These are phyloP conservation scores for Argentina anserina DNA, from an alignment of 306 rosid species.

Conservation along the genomic window DNA sequence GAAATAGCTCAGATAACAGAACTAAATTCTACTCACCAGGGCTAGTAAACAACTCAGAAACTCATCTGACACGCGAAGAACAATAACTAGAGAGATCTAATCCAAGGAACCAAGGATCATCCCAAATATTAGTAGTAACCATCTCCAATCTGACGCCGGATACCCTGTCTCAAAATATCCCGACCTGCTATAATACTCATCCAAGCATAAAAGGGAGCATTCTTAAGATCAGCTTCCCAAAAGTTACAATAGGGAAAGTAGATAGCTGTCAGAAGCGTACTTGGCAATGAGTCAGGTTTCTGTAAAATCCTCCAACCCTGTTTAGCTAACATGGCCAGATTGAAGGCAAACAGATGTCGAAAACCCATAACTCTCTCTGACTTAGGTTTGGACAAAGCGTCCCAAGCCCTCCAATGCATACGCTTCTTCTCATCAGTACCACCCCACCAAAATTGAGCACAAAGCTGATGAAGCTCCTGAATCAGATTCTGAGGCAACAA, in stretches of 20 bases:
- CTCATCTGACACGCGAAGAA: too few relatives aligned
- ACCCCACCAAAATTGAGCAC: not conserved
- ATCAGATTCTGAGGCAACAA: not conserved
- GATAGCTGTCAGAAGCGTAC: not conserved
- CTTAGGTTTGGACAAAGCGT: not conserved
- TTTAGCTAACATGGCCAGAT: not conserved
- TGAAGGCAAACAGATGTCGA: not conserved
- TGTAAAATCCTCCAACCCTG: not conserved
- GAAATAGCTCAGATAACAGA: not conserved
- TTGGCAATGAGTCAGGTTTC: not conserved
- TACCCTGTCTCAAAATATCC: not conserved
- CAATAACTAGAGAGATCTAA: too few relatives aligned
- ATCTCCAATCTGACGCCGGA: not conserved
- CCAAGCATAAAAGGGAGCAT: not conserved
- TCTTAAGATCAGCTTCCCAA: not conserved
- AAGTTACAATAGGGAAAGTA: not conserved
- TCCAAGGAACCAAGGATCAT: not conserved
- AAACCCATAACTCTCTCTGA: not conserved
- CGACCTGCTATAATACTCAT: not conserved
- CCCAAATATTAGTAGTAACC: not conserved
- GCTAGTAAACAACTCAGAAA: accelerated
- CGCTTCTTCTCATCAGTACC: not conserved
- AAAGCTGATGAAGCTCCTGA: not conserved
- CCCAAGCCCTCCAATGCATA: not conserved
- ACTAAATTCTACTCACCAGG: not conserved